These are phyloP conservation scores for Camellia oleifera DNA, from an alignment of 179 eudicot genomes.

Conservation along the genomic window DNA sequence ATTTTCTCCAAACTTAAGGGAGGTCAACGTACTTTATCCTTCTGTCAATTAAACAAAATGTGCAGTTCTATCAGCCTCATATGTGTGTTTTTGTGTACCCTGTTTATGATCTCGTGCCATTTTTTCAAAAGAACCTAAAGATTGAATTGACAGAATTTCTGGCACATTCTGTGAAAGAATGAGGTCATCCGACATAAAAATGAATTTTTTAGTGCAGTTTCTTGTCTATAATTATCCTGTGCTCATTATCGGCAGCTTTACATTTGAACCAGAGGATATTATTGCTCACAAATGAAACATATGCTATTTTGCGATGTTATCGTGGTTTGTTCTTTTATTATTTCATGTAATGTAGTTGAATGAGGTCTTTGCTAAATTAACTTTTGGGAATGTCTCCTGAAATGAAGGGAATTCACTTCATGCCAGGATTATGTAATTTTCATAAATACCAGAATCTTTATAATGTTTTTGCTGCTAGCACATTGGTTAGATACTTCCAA, in stretches of 20 bases:
- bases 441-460: not conserved
- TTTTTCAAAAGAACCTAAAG: not conserved
- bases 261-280: not conserved
- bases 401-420: not conserved
- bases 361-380: not conserved
- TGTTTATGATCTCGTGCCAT: not conserved
- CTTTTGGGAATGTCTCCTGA: not conserved
- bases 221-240: conserved; percentile 4
- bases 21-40: too few relatives aligned
- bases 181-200: not conserved
- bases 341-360: not conserved
- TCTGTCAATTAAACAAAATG: too few relatives aligned
- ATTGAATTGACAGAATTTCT: not conserved
- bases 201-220: not conserved
- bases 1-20: too few relatives aligned
- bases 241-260: not conserved
- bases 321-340: not conserved
- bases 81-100: not conserved
- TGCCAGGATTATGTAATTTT: conserved; percentile 1
- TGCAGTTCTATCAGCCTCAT: too few relatives aligned
- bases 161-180: not conserved
- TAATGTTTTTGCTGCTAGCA: not conserved
- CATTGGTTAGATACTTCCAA: not conserved
- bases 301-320: not conserved
- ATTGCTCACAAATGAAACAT: not conserved